A percentile compares a stretch with the other conserved stretches of the same genome.
Evolutionary conservation across 1,284 basidiomycete genomes (phyloP).

Genomic region (Boletus semigastroideus): DNA sequence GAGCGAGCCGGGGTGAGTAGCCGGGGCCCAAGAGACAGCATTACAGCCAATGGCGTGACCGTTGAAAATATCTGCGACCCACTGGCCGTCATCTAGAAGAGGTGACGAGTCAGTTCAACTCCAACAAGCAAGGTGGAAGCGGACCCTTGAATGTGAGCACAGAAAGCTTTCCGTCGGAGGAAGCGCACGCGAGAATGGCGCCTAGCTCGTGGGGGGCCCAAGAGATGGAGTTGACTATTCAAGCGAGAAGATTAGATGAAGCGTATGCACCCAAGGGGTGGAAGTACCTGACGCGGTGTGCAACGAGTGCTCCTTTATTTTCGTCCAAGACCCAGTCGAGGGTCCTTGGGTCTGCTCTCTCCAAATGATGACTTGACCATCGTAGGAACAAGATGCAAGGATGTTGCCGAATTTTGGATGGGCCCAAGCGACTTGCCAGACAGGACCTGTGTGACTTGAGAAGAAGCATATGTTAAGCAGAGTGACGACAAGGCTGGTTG

Average conservation of each 20-base stretch:
- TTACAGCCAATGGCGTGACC: slow-evolving; percentile 97
- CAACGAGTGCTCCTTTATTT: slow-evolving; percentile 94
- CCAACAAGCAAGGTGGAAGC: not conserved
- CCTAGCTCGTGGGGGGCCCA: slow-evolving; percentile 99
- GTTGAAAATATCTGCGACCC: slow-evolving; percentile 93
- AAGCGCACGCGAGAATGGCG: slow-evolving; percentile 95
- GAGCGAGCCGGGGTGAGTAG: slow-evolving; percentile 83
- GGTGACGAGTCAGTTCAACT: not conserved
- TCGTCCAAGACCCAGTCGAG: slow-evolving; percentile 73
- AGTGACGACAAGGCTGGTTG: too few species aligned
- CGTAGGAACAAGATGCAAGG: slow-evolving; percentile 96
- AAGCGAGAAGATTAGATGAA: not conserved
- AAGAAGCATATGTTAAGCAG: not conserved
- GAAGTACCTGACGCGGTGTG: slow-evolving; percentile 88
- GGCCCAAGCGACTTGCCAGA: slow-evolving; percentile 99
- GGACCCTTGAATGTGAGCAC: slow-evolving; percentile 95
- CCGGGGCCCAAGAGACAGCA: slow-evolving; percentile 97
- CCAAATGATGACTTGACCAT: slow-evolving; percentile 98
- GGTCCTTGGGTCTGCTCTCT: slow-evolving; percentile 77
- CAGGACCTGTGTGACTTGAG: slow-evolving; percentile 87
- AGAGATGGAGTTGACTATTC: slow-evolving; percentile 90
- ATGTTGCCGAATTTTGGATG: slow-evolving; percentile 97
- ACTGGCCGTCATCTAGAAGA: slow-evolving; percentile 88
- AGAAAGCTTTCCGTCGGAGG: slow-evolving; percentile 97
- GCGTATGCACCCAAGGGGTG: not conserved